These are phyloP conservation scores for Claviceps arundinis DNA, from an alignment of 2,329 filamentous ascomycete genomes.

Conservation along the genomic window DNA sequence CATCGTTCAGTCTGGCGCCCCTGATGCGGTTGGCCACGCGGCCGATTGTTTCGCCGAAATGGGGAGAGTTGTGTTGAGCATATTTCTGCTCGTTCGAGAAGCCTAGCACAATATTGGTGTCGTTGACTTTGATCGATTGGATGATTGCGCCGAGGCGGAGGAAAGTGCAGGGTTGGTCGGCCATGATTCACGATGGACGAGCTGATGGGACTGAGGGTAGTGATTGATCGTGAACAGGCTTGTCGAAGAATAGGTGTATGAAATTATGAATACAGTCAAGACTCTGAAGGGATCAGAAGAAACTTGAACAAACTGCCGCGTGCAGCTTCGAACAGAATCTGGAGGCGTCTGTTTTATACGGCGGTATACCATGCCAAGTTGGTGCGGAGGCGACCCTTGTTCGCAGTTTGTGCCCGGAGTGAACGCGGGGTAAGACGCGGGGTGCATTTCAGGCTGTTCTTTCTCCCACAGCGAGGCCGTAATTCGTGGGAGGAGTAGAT, in stretches of 20 bases:
- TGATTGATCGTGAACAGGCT: neutral
- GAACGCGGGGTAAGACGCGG: neutral
- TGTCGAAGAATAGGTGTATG: neutral
- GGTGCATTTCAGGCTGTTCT: neutral
- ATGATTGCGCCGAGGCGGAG: constrained; percentile 67
- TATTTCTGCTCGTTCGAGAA: constrained; percentile 70
- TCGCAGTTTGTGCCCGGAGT: neutral
- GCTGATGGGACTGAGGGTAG: neutral
- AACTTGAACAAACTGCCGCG: no score
- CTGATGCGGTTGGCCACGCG: constrained; percentile 71
- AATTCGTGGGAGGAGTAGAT: neutral
- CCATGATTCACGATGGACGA: constrained; percentile 19
- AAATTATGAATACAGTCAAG: no score
- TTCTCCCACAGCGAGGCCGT: neutral
- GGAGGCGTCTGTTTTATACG: no score
- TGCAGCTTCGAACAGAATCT: no score
- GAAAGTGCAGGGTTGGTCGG: constrained; percentile 45
- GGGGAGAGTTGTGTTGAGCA: constrained; percentile 58
- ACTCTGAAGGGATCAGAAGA: no score
- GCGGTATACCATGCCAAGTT: neutral
- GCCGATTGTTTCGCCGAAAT: constrained; percentile 90
- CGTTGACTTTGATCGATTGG: constrained; percentile 65
- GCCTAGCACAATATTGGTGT: constrained; percentile 75
- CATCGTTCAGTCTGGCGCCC: constrained; percentile 51
- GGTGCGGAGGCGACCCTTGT: neutral